These are phyloP conservation scores for Rosa multiflora DNA, from an alignment of 306 rosid species.

Conservation along the genomic window DNA sequence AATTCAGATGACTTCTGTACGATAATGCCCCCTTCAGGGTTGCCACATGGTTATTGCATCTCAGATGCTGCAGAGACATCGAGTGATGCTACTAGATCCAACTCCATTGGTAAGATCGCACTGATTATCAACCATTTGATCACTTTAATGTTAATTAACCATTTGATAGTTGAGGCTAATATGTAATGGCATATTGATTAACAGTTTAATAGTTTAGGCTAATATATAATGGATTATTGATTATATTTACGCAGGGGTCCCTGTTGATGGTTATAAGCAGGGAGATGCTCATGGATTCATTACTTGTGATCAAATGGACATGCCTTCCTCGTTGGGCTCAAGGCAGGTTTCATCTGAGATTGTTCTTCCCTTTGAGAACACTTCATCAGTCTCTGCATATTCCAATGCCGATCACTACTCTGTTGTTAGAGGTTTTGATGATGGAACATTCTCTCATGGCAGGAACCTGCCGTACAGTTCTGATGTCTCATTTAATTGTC, in stretches of 20 bases:
- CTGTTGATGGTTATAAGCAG: constrained; percentile 10
- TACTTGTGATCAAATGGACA: constrained; percentile 5
- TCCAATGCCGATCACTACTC: constrained; percentile 23
- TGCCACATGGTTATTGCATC: constrained; percentile 5
- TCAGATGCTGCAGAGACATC: constrained; percentile 5
- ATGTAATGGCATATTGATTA: background rate
- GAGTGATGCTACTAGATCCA: background rate
- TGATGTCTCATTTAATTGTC: constrained; percentile 11
- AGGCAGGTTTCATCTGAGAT: constrained; percentile 7
- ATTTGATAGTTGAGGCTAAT: background rate
- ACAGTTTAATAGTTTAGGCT: background rate
- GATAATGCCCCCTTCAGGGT: constrained; percentile 10
- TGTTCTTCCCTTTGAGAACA: constrained; percentile 21
- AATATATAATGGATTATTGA: background rate
- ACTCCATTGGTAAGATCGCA: background rate
- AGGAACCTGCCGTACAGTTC: constrained; percentile 21
- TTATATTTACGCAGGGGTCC: constrained; percentile 6
- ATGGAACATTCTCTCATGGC: background rate
- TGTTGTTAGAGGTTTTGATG: constrained; percentile 15
- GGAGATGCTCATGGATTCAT: constrained; percentile 10
- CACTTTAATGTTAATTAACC: background rate
- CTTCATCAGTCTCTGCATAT: constrained; percentile 25
- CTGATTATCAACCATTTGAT: background rate
- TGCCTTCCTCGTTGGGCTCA: background rate
- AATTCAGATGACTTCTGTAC: constrained; percentile 1